These are phyloP conservation scores for Hansenula lynferdii DNA, from an alignment of 1,139 yeast species.

Conservation along the genomic window DNA sequence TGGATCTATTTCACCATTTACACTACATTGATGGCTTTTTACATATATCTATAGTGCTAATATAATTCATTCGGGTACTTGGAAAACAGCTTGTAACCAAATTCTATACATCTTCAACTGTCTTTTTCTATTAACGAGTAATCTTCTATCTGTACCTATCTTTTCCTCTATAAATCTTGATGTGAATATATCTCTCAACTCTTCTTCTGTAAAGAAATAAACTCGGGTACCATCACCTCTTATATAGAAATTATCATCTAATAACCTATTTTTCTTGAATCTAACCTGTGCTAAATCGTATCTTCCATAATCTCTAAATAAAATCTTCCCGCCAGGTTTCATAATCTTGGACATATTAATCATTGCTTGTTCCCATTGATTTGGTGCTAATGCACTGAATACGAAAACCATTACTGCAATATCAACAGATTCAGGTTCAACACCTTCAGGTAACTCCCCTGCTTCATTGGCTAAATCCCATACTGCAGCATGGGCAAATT, in stretches of 20 bases:
- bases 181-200: slow-evolving; percentile 71
- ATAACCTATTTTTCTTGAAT: slow-evolving; percentile 79
- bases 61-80: slow-evolving; percentile 27
- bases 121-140: slow-evolving; percentile 88
- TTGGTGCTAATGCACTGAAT: slow-evolving; percentile 87
- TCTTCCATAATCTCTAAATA: slow-evolving; percentile 93
- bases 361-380: slow-evolving; percentile 85
- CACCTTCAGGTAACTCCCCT: slow-evolving; percentile 74
- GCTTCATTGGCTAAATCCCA: slow-evolving; percentile 92
- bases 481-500: slow-evolving; percentile 76
- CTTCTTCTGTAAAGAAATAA: slow-evolving; percentile 94
- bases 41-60: slow-evolving; percentile 47
- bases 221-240: slow-evolving; percentile 99
- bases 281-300: slow-evolving; percentile 95
- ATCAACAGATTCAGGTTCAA: slow-evolving; percentile 80
- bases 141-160: slow-evolving; percentile 86
- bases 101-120: slow-evolving; percentile 93
- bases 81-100: slow-evolving; percentile 93
- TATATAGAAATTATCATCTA: slow-evolving; percentile 91
- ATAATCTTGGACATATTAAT: slow-evolving; percentile 62
- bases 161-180: slow-evolving; percentile 58
- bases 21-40: slow-evolving; percentile 73
- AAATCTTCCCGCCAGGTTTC: slow-evolving; percentile 88
- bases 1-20: slow-evolving; percentile 49
- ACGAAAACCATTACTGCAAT: slow-evolving; percentile 92